Base-by-base conservation (phyloP, 2,329 filamentous ascomycete species). In the Ampelomyces quisqualis region DNA sequence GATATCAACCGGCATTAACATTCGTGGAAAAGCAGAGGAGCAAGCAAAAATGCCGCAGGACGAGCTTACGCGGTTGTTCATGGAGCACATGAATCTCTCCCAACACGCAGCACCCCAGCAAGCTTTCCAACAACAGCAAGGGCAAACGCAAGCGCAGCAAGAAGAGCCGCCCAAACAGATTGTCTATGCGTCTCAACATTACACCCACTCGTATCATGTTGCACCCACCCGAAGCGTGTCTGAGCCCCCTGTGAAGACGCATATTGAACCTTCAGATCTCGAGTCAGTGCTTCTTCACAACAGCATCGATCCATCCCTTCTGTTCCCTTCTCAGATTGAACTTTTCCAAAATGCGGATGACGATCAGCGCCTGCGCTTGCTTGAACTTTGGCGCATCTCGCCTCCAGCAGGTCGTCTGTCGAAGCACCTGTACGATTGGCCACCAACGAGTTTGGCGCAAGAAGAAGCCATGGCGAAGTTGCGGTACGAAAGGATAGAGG, bases 331-430 rank as follows among this genome's bases (percentile, higher is more conserved):
- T 3, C 90, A 95, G 65, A 70, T 90, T 36, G 78, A 86, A 45
- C 80, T 95, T 27, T 94, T 95, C 74, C 80, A 80, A 52, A 81
- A 84, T 47, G 88, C 88, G 37, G 83, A 86, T 42, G 73, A 79
- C 17, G 76, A 84, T 29, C 88, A 95, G 67, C 81, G 85, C 58
- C 71, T 83, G 42, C 81, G 88, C 15, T 76, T 95, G 11, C 75
- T 95, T 26, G 85, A 95, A 65, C 80, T 95, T 11, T 95, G 90
- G 90, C 83, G 81, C 44, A 88, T 90, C 53, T 88, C 82, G 43
- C 87, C 87, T 15, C 86, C 86, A 0, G 47, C 58, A 23, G 62
- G 65, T n/a, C 54, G 62, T 10, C 64, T 64, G 27, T 68, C 70
- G 8, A 46, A 62, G 51, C 58, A 67, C 49, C 45, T 72, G 67